A percentile compares a stretch with the other conserved stretches of the same genome.
Conservation (phyloP, 805 yeast genomes). For the Zygosaccharomyces lentus region DNA sequence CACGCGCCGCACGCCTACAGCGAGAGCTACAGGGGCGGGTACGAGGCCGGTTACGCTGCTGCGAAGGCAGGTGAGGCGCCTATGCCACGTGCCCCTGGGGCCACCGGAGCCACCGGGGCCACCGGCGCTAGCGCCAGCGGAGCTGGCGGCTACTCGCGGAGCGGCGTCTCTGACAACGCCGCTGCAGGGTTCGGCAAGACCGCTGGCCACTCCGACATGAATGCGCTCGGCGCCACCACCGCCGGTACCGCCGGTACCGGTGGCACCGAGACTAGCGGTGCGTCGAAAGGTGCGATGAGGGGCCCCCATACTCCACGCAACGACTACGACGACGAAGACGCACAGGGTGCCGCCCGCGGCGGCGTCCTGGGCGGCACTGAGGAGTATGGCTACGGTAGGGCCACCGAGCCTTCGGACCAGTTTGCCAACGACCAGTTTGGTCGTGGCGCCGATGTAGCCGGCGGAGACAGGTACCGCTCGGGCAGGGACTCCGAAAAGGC, state of each 20-base stretch:
- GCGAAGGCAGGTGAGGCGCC: neutral
- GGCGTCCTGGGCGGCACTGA: conserved; percentile 2
- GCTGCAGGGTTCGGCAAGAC: neutral
- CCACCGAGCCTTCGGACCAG: neutral
- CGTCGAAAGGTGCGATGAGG: neutral
- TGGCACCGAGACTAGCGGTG: neutral
- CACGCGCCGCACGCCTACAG: neutral
- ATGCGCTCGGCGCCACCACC: neutral
- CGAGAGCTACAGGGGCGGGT: conserved; percentile 4
- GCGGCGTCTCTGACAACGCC: neutral
- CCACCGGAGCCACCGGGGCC: too few relatives aligned
- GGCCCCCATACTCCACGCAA: neutral
- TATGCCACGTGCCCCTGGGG: neutral
- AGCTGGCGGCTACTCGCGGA: neutral
- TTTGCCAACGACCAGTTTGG: neutral
- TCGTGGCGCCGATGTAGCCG: neutral
- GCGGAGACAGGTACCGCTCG: neutral
- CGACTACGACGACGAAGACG: neutral
- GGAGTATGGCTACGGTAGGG: conserved; percentile 4
- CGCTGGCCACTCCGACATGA: neutral
- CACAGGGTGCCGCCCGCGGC: conserved; percentile 1
- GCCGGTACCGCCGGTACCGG: neutral
- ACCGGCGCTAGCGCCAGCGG: too few relatives aligned
- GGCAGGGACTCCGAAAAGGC: neutral
- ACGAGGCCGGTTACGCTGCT: conserved; percentile 4